A percentile compares a stretch with the other conserved stretches of the same genome.
Conservation (phyloP, 139 green algal genomes). For the Picochlorum sp. region DNA sequence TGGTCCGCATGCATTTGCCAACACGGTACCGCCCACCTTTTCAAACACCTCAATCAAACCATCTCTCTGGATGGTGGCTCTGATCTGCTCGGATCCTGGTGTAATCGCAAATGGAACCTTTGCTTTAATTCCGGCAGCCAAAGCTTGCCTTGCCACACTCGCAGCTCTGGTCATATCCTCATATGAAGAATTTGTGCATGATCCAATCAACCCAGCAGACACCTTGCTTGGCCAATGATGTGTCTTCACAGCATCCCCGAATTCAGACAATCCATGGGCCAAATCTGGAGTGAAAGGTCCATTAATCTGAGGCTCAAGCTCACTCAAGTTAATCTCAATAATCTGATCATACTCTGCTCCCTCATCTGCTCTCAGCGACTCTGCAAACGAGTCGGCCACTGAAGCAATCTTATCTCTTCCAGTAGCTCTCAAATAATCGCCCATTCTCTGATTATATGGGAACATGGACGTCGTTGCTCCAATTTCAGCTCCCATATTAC, state of each 20-base stretch:
- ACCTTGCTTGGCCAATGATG: conserved; percentile 69
- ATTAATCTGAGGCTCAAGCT: conserved; percentile 93
- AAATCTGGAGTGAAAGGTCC: conserved; percentile 92
- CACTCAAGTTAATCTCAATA: conserved; percentile 87
- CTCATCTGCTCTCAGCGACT: conserved; percentile 66
- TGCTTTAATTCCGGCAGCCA: conserved; percentile 74
- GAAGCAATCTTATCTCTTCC: conserved; percentile 49
- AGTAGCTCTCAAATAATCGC: conserved; percentile 86
- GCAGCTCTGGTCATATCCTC: conserved; percentile 89
- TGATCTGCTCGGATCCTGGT: conserved; percentile 84
- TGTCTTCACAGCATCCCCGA: conserved; percentile 60
- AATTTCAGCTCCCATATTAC: conserved; percentile 97
- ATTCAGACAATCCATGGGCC: conserved; percentile 69
- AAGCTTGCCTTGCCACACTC: conserved; percentile 69
- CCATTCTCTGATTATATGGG: conserved; percentile 85
- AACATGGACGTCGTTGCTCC: conserved; percentile 93
- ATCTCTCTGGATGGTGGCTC: conserved; percentile 85
- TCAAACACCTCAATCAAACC: conserved; percentile 83
- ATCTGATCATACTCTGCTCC: conserved; percentile 84
- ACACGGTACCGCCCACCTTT: conserved; percentile 87
- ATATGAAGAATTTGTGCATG: conserved; percentile 89
- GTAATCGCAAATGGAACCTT: conserved; percentile 92
- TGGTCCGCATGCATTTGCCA: conserved; percentile 88
- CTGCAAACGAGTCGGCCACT: conserved; percentile 60
- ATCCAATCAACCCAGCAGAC: conserved; percentile 83